A percentile compares a stretch with the other conserved stretches of the same genome.
phyloP scores from a whole-genome alignment of 352 stramenopile species.

The Pythium folliculosum region DNA sequence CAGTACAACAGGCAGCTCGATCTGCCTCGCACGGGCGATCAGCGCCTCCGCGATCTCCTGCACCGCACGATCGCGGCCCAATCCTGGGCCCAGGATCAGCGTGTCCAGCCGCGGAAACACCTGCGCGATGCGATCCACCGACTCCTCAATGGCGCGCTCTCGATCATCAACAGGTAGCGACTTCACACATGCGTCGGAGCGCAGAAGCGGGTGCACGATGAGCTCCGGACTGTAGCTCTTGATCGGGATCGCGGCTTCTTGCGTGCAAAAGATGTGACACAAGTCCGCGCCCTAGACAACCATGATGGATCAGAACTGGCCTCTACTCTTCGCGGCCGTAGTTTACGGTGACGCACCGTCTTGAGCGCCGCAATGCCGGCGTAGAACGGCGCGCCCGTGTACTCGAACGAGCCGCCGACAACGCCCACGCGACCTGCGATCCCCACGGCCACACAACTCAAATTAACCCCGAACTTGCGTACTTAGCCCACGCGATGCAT shows the following conservation, averaged over 20 bases:
- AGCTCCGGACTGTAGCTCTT: constrained; percentile 98
- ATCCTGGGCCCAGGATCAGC: constrained; percentile 92
- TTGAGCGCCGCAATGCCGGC: constrained; percentile 93
- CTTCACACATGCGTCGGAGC: constrained; percentile 45
- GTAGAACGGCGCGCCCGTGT: constrained; percentile 98
- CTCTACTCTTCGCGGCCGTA: no score
- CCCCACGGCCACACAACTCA: background rate
- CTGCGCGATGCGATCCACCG: constrained; percentile 50
- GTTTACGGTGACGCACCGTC: constrained; percentile 38
- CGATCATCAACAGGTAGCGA: constrained; percentile 13
- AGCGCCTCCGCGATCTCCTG: constrained; percentile 79
- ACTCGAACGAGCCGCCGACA: constrained; percentile 95
- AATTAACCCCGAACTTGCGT: background rate
- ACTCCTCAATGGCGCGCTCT: constrained; percentile 25
- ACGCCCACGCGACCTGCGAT: constrained; percentile 87
- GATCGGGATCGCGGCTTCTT: constrained; percentile 94
- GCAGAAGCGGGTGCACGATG: constrained; percentile 91
- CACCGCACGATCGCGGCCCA: constrained; percentile 91
- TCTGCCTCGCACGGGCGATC: constrained; percentile 57
- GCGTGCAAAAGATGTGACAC: constrained; percentile 94
- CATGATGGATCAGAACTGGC: no score
- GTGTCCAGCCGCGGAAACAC: constrained; percentile 71
- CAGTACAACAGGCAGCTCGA: constrained; percentile 88
- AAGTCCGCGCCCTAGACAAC: constrained; percentile 89
- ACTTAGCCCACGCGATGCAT: background rate